These are phyloP conservation scores for Fistulifera pelliculosa DNA, from an alignment of 108 stramenopile genomes.

Conservation along the genomic window DNA sequence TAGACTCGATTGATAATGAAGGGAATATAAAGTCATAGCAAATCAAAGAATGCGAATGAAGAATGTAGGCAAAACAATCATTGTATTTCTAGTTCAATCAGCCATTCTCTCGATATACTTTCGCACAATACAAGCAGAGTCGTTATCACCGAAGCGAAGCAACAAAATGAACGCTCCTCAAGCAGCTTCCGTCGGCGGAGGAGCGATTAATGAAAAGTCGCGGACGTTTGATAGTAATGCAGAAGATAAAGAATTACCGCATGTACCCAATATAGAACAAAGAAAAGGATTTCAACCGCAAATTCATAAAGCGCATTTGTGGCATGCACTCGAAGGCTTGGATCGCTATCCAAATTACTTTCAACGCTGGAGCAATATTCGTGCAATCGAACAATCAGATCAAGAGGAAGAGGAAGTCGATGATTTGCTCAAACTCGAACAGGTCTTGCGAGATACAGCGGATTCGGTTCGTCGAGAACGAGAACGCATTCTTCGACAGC, in stretches of 20 bases:
- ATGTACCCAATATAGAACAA: background rate
- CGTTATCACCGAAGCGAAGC: background rate
- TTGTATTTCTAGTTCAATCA: no score
- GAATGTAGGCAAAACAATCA: no score
- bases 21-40: no score
- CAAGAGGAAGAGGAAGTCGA: background rate
- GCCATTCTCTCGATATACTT: no score
- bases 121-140: no score
- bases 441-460: background rate
- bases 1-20: no score
- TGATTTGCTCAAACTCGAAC: constrained; percentile 1
- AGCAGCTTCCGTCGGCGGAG: constrained; percentile 34
- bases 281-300: background rate
- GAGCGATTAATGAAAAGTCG: constrained; percentile 74
- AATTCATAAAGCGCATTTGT: constrained; percentile 27
- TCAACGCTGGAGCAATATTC: constrained; percentile 38
- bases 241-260: background rate
- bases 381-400: constrained; percentile 24
- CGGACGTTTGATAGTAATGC: constrained; percentile 13
- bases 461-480: constrained; percentile 1
- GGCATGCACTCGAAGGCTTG: constrained; percentile 72
- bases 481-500: constrained; percentile 9
- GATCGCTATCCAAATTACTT: constrained; percentile 80
- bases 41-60: no score
- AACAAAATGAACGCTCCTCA: background rate